These are phyloP conservation scores for Fusarium fracticaudum DNA, from an alignment of 2,329 filamentous ascomycete species.

Conservation along the genomic window DNA sequence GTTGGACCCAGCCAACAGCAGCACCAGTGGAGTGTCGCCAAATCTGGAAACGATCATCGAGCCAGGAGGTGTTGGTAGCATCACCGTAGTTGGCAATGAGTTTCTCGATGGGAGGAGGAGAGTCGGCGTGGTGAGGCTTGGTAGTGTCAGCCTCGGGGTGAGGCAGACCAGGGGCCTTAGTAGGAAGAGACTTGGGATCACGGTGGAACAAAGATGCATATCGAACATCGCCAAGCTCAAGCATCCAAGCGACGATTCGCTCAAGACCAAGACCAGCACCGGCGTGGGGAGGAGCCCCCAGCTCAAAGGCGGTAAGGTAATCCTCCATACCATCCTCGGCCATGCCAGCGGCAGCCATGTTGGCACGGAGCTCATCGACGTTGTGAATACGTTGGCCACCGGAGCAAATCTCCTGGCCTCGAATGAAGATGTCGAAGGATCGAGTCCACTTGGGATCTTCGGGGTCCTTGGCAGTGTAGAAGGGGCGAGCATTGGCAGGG, in stretches of 20 bases:
- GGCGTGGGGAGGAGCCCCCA: slow-evolving; percentile 87
- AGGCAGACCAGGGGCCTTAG: slow-evolving; percentile 72
- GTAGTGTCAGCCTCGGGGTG: slow-evolving; percentile 88
- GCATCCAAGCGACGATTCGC: slow-evolving; percentile 84
- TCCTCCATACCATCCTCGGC: slow-evolving; percentile 87
- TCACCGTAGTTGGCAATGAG: slow-evolving; percentile 96
- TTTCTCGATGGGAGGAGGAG: slow-evolving; percentile 80
- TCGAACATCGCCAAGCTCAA: slow-evolving; percentile 88
- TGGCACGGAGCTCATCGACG: slow-evolving; percentile 75
- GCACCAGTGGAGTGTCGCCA: slow-evolving; percentile 90
- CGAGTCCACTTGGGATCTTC: slow-evolving; percentile 80
- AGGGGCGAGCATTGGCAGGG: slow-evolving; percentile 82
- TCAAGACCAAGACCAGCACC: slow-evolving; percentile 92
- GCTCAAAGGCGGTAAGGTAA: slow-evolving; percentile 88
- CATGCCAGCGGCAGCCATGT: slow-evolving; percentile 80
- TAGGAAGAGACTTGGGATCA: slow-evolving; percentile 87
- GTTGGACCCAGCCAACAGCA: slow-evolving; percentile 83
- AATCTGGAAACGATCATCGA: slow-evolving; percentile 86
- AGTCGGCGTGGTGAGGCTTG: slow-evolving; percentile 56
- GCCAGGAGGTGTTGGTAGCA: slow-evolving; percentile 92
- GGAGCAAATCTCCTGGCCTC: slow-evolving; percentile 91
- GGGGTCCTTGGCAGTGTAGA: slow-evolving; percentile 89
- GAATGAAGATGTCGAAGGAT: slow-evolving; percentile 94
- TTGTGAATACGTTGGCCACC: slow-evolving; percentile 95
- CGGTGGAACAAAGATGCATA: slow-evolving; percentile 88